Conservation (phyloP, 2,329 filamentous ascomycete species). For the Pseudogymnoascus sp. region DNA sequence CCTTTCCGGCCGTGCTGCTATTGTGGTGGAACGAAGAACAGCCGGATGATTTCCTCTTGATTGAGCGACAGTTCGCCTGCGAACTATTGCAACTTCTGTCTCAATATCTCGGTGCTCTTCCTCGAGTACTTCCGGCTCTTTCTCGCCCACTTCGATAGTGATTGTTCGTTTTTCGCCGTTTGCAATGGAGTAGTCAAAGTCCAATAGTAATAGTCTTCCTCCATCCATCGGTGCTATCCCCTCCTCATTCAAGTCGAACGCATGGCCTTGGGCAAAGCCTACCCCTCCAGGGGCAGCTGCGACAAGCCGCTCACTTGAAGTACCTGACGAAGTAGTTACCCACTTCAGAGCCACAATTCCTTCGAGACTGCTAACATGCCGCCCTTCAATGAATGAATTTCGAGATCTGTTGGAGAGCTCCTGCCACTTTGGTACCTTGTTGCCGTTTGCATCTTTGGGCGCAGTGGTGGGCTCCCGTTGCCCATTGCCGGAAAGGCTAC, state of each 20-base stretch:
- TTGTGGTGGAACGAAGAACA: constrained; percentile 43
- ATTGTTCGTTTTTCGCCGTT: constrained; percentile 51
- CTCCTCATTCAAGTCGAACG: constrained; percentile 48
- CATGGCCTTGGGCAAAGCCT: constrained; percentile 34
- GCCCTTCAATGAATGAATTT: constrained; percentile 63
- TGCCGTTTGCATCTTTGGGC: constrained; percentile 16
- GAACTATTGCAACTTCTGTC: constrained; percentile 70
- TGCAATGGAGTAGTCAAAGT: constrained; percentile 57
- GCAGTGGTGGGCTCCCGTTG: constrained; percentile 1
- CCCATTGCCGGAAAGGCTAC: background rate
- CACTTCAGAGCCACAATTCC: constrained; percentile 64
- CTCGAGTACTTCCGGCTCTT: constrained; percentile 59
- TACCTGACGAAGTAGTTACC: constrained; percentile 50
- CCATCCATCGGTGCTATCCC: constrained; percentile 70
- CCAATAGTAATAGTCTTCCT: constrained; percentile 62
- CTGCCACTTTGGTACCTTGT: constrained; percentile 57
- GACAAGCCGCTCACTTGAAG: constrained; percentile 51
- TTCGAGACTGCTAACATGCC: constrained; percentile 54
- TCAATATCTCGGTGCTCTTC: constrained; percentile 69
- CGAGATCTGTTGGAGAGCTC: constrained; percentile 58
- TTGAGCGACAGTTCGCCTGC: constrained; percentile 63
- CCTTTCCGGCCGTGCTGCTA: constrained; percentile 17
- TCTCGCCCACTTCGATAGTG: constrained; percentile 66
- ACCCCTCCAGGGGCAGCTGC: constrained; percentile 64
- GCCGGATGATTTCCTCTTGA: constrained; percentile 40